These are phyloP conservation scores for Leccinellum albellum DNA, from an alignment of 768 basidiomycete genomes.

Conservation along the genomic window DNA sequence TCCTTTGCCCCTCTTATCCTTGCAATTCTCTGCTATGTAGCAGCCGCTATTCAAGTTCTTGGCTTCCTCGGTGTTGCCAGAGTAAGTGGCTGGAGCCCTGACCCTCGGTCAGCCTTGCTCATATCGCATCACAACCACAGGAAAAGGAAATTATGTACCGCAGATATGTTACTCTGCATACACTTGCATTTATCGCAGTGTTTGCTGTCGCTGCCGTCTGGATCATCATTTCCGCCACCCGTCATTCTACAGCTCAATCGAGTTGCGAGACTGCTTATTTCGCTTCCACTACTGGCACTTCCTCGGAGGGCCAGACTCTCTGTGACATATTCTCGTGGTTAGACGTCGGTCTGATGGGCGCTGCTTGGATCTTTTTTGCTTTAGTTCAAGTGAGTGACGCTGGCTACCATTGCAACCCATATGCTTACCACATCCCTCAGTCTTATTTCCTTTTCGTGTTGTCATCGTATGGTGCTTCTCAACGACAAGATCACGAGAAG, in stretches of 20 bases:
- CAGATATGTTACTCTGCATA: constrained; percentile 67
- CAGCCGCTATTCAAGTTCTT: constrained; percentile 71
- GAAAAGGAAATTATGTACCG: constrained; percentile 64
- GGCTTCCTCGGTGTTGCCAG: constrained; percentile 83
- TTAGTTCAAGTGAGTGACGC: constrained; percentile 60
- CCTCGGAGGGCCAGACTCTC: constrained; percentile 60
- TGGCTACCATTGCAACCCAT: not conserved
- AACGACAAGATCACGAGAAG: constrained; percentile 76
- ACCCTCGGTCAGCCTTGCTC: not conserved
- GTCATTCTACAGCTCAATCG: constrained; percentile 67
- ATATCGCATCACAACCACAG: constrained; percentile 35
- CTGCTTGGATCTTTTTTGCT: constrained; percentile 78
- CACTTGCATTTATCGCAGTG: constrained; percentile 47
- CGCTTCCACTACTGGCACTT: constrained; percentile 27
- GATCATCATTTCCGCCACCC: constrained; percentile 74
- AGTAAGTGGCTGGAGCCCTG: constrained; percentile 38
- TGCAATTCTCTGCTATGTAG: constrained; percentile 70
- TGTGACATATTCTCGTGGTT: constrained; percentile 94
- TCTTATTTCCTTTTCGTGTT: constrained; percentile 45
- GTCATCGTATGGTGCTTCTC: constrained; percentile 64
- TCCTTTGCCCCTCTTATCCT: constrained; percentile 72
- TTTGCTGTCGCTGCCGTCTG: constrained; percentile 80
- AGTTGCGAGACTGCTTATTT: constrained; percentile 65
- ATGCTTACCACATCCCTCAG: constrained; percentile 34
- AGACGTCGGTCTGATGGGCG: constrained; percentile 87